Evolutionary conservation across 2,329 filamentous ascomycete species (phyloP).

Genomic region (Microcyclosporella mali): DNA sequence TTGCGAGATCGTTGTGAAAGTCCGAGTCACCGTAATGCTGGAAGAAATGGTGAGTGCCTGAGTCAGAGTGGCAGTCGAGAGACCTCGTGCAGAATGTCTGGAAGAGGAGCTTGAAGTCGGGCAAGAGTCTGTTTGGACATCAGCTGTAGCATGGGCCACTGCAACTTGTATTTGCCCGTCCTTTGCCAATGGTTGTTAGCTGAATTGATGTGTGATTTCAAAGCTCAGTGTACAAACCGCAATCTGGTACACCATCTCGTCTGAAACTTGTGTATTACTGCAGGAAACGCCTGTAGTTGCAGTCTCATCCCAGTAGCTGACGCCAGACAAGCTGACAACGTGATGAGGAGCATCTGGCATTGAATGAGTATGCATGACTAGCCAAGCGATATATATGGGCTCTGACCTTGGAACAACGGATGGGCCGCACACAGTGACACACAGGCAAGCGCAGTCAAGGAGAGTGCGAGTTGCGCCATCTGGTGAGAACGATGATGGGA

Average conservation of each 20-base stretch:
- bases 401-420: constrained; percentile 17
- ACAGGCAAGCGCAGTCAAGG: constrained; percentile 26
- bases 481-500: constrained; percentile 8
- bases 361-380: no score
- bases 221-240: neutral
- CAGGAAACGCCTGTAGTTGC: constrained; percentile 5
- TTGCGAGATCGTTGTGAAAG: neutral
- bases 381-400: no score
- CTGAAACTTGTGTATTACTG: neutral
- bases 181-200: neutral
- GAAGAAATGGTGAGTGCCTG: neutral
- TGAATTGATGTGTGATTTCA: neutral
- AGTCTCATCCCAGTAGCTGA: neutral
- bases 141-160: neutral
- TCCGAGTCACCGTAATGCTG: neutral
- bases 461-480: constrained; percentile 18
- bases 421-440: constrained; percentile 20
- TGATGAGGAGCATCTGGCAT: no score
- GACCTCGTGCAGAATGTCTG: constrained; percentile 9
- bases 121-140: neutral
- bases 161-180: constrained; percentile 1
- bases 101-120: constrained; percentile 3
- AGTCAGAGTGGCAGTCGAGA: constrained; percentile 4
- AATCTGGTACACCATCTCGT: constrained; percentile 3
- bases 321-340: neutral